phyloP scores from a whole-genome alignment of 371 early-diverging fungal genomes.

The Apophysomyces elegans region DNA sequence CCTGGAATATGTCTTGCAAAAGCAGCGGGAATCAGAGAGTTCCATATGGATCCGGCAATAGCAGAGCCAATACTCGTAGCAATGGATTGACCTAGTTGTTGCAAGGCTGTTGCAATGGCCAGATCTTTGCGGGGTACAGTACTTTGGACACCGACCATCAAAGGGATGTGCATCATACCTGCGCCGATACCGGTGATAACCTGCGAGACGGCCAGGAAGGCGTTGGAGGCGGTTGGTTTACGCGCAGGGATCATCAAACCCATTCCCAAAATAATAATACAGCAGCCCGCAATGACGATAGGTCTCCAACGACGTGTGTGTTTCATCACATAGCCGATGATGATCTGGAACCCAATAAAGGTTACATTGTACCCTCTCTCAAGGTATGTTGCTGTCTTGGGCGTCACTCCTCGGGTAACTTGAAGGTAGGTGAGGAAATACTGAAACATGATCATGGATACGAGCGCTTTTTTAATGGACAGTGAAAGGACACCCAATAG shows the following conservation, averaged over 20 bases:
- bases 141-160: conserved; percentile 25
- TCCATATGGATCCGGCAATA: conserved; percentile 53
- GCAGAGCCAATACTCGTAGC: conserved; percentile 47
- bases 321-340: conserved; percentile 39
- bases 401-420: conserved; percentile 36
- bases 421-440: conserved; percentile 47
- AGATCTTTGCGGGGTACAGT: conserved; percentile 40
- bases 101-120: conserved; percentile 44
- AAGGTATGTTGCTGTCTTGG: conserved; percentile 29
- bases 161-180: conserved; percentile 43
- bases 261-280: conserved; percentile 38
- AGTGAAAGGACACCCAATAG: conserved; percentile 41
- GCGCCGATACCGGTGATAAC: conserved; percentile 47
- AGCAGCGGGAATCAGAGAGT: conserved; percentile 40
- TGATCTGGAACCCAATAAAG: conserved; percentile 34
- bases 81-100: conserved; percentile 42
- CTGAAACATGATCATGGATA: conserved; percentile 38
- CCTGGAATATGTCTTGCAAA: conserved; percentile 43
- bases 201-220: conserved; percentile 48
- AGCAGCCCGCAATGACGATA: conserved; percentile 33
- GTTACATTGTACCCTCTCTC: conserved; percentile 48
- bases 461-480: background rate
- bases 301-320: conserved; percentile 39
- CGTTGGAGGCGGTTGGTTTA: conserved; percentile 36
- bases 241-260: conserved; percentile 58